Percentiles rank a stretch among this genome's conserved stretches.
These are phyloP conservation scores for Aspergillus cristatus DNA, from an alignment of 495 filamentous ascomycete genomes.

Conservation along the genomic window DNA sequence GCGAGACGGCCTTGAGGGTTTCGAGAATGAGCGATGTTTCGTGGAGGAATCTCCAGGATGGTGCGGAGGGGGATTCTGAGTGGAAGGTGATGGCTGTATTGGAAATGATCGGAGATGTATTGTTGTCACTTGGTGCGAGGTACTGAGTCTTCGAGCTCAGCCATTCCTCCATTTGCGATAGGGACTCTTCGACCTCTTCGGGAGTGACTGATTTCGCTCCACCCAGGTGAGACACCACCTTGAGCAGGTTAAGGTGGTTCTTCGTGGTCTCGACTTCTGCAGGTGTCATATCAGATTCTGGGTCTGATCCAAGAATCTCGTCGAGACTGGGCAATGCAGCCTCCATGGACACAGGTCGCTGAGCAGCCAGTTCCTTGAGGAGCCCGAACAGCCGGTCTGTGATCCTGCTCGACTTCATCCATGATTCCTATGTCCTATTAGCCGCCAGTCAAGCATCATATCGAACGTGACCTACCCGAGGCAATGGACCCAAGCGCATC, in stretches of 20 bases:
- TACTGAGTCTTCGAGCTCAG: slow-evolving; percentile 18
- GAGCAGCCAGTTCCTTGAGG: slow-evolving; percentile 22
- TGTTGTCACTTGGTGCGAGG: slow-evolving; percentile 13
- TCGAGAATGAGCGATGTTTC: slow-evolving; percentile 26
- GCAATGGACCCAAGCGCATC: slow-evolving; percentile 31
- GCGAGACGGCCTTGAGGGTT: slow-evolving; percentile 29
- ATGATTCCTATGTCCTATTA: slow-evolving; percentile 21
- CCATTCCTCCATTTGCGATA: slow-evolving; percentile 28
- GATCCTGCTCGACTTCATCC: slow-evolving; percentile 27
- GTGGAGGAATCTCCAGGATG: slow-evolving; percentile 37
- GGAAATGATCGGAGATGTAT: slow-evolving; percentile 15
- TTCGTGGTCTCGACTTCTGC: slow-evolving; percentile 24
- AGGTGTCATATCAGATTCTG: slow-evolving; percentile 24
- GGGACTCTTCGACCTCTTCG: slow-evolving; percentile 22
- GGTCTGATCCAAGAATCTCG: slow-evolving; percentile 12
- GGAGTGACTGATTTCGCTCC: slow-evolving; percentile 26
- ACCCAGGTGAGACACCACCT: slow-evolving; percentile 24
- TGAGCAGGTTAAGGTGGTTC: slow-evolving; percentile 25
- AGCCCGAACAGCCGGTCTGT: slow-evolving; percentile 29
- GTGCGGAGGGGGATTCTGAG: slow-evolving; percentile 18
- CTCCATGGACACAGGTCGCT: slow-evolving; percentile 23
- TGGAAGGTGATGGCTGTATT: slow-evolving; percentile 18
- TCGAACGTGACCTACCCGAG: slow-evolving; percentile 21
- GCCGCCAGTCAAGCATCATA: too few relatives aligned
- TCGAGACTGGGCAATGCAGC: slow-evolving; percentile 22